Conservation (phyloP, 2,329 filamentous ascomycete species). For the Apiospora rasikravindrae region DNA sequence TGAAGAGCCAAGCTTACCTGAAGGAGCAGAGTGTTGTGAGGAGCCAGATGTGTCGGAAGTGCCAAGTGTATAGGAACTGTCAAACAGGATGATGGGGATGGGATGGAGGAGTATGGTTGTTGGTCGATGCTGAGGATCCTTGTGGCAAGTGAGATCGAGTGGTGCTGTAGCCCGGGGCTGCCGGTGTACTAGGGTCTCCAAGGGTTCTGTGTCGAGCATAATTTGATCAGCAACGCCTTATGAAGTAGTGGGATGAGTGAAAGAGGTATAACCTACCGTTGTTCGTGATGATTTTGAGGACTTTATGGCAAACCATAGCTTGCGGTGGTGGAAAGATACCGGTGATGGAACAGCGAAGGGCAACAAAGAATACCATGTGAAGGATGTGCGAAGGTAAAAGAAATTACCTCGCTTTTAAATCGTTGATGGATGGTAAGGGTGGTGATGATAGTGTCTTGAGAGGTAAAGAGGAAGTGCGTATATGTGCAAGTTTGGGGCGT, state of each 20-base stretch:
- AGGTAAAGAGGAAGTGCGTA: neutral
- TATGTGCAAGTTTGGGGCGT: neutral
- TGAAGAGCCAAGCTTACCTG: neutral
- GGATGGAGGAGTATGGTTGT: neutral
- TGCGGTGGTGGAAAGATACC: neutral
- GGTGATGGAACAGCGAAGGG: neutral
- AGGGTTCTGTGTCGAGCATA: neutral
- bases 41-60: neutral
- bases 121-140: neutral
- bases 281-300: neutral
- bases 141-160: neutral
- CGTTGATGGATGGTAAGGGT: neutral
- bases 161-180: neutral
- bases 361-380: neutral
- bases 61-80: neutral
- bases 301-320: neutral
- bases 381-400: neutral
- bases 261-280: neutral
- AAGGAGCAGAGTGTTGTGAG: neutral
- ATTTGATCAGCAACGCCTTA: neutral
- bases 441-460: neutral
- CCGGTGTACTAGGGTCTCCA: neutral
- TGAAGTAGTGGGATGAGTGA: neutral
- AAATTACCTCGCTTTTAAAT: neutral
- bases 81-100: neutral